These are phyloP conservation scores for Xylaria castorea DNA, from an alignment of 495 filamentous ascomycete genomes.

Conservation along the genomic window DNA sequence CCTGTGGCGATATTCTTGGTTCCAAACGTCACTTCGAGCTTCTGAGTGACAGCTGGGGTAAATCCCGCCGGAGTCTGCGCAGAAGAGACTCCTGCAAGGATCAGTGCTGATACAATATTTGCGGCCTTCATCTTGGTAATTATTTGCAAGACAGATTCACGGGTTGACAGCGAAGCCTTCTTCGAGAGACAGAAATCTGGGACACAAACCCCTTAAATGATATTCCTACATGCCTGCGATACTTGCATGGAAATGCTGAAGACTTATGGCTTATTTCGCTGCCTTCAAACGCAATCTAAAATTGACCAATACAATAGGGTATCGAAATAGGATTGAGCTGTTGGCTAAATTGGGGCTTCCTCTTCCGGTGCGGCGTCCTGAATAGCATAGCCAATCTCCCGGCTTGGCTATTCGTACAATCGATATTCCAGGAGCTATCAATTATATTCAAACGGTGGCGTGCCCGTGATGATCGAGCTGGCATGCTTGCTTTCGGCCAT, in stretches of 20 bases:
- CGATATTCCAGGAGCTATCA: neutral
- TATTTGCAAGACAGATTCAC: neutral
- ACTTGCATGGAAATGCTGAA: neutral
- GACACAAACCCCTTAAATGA: constrained; percentile 2
- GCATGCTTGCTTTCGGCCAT: neutral
- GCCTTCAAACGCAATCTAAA: constrained; percentile 13
- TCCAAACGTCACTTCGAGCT: constrained; percentile 54
- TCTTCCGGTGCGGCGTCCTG: constrained; percentile 9
- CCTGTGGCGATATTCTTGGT: constrained; percentile 46
- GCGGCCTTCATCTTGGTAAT: constrained; percentile 36
- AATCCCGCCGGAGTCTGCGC: constrained; percentile 55
- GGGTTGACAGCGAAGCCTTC: neutral
- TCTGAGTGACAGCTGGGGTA: constrained; percentile 44
- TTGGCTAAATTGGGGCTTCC: constrained; percentile 22
- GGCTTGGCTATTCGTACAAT: constrained; percentile 17
- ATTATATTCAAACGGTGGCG: neutral
- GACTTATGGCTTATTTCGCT: neutral
- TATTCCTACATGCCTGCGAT: neutral
- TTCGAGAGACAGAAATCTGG: neutral
- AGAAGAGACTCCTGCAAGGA: constrained; percentile 33
- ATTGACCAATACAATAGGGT: neutral
- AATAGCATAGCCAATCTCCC: constrained; percentile 10
- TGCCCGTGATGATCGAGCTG: neutral
- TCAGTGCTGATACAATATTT: constrained; percentile 32
- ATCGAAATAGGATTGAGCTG: constrained; percentile 2